Percentiles rank a stretch among this genome's conserved stretches.
Conservation (phyloP, 2,329 filamentous ascomycete species). For the Coniochaeta ligniaria region DNA sequence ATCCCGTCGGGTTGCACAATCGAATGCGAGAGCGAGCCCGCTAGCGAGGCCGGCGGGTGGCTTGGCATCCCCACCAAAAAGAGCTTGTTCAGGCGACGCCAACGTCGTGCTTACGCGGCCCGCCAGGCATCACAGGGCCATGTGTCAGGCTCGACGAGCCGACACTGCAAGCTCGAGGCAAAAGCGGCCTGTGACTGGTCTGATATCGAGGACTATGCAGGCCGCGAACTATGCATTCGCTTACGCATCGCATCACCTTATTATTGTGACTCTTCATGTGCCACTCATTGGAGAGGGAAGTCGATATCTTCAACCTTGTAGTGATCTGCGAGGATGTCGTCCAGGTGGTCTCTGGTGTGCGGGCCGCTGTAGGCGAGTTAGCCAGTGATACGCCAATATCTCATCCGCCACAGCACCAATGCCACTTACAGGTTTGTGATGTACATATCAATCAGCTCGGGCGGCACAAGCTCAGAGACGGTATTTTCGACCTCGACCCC, state of each 20-base stretch:
- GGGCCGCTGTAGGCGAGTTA: slow-evolving; percentile 42
- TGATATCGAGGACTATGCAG: background rate
- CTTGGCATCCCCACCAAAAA: background rate
- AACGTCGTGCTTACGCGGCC: background rate
- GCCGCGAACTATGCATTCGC: background rate
- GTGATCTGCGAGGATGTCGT: slow-evolving; percentile 66
- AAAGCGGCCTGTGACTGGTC: background rate
- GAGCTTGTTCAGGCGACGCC: background rate
- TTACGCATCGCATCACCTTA: background rate
- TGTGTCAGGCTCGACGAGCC: background rate
- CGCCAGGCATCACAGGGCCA: background rate
- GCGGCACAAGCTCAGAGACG: slow-evolving; percentile 16
- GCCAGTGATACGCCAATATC: background rate
- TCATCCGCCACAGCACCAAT: background rate
- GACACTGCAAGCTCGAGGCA: background rate
- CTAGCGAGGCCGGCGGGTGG: background rate
- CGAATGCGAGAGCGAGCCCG: background rate
- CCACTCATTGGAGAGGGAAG: slow-evolving; percentile 37
- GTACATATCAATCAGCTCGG: slow-evolving; percentile 18
- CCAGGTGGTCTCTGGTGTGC: slow-evolving; percentile 65
- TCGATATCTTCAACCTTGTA: slow-evolving; percentile 68
- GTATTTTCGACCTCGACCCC: slow-evolving; percentile 42
- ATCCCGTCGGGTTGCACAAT: background rate
- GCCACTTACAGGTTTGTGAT: slow-evolving; percentile 32
- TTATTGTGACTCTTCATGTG: background rate